A percentile compares a stretch with the other conserved stretches of the same genome.
phyloP scores from a whole-genome alignment of 1,284 basidiomycete species.

The Ustilago esculenta region DNA sequence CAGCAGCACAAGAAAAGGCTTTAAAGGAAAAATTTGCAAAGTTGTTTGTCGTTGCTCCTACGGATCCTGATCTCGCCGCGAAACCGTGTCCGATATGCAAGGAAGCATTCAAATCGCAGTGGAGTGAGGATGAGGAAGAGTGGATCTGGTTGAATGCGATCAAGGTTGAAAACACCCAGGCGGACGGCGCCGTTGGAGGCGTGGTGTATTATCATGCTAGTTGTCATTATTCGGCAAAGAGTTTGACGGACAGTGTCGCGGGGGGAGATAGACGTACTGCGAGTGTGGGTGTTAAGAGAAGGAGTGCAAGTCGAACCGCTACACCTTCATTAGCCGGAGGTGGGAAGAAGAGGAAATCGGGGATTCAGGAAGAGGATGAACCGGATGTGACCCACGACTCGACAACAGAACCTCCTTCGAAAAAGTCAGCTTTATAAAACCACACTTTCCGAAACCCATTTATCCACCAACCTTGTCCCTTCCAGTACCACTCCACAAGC shows the following conservation, averaged over 20 bases:
- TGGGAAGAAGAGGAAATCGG: constrained; percentile 23
- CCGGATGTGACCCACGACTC: background rate
- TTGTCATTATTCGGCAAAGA: constrained; percentile 64
- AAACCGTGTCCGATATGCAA: constrained; percentile 96
- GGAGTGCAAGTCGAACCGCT: constrained; percentile 27
- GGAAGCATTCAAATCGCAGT: constrained; percentile 90
- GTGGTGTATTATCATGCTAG: constrained; percentile 60
- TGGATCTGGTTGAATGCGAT: constrained; percentile 97
- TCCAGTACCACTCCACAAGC: too few relatives aligned
- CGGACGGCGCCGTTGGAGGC: constrained; percentile 5
- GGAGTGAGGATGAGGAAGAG: constrained; percentile 94
- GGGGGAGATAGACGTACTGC: constrained; percentile 22
- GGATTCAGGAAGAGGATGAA: constrained; percentile 9
- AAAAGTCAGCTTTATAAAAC: constrained; percentile 24
- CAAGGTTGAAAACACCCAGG: constrained; percentile 72
- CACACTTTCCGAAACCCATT: too few relatives aligned
- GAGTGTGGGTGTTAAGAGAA: constrained; percentile 28
- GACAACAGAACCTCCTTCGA: constrained; percentile 5
- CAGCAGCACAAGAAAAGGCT: constrained; percentile 73
- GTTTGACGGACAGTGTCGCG: constrained; percentile 50
- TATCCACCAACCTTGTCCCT: too few relatives aligned
- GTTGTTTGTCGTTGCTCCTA: constrained; percentile 79
- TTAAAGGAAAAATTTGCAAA: constrained; percentile 73
- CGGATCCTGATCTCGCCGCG: constrained; percentile 79
- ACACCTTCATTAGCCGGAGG: constrained; percentile 9